Evolutionary conservation across 768 basidiomycete species (phyloP).

Genomic region (Leucosporidium scottii): DNA sequence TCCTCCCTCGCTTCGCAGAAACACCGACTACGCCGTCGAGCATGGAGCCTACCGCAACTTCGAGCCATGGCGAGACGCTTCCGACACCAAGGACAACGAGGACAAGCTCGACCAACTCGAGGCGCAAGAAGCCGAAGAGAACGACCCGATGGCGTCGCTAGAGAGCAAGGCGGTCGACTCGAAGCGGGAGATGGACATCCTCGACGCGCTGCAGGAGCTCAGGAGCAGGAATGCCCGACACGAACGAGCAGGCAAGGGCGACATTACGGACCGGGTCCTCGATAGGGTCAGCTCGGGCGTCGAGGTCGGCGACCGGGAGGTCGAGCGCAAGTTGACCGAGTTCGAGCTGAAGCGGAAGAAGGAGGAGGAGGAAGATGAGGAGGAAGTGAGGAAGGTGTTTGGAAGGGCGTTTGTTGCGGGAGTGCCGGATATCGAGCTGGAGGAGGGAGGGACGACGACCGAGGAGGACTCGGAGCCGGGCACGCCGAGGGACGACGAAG

Average conservation of each 20-base stretch:
- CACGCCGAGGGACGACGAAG: constrained; percentile 36
- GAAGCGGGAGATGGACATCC: constrained; percentile 95
- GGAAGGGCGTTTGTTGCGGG: constrained; percentile 53
- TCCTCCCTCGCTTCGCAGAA: constrained; percentile 42
- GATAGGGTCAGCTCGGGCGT: constrained; percentile 50
- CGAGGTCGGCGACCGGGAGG: constrained; percentile 52
- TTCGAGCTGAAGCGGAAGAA: constrained; percentile 51
- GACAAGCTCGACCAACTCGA: constrained; percentile 78
- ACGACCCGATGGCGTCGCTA: constrained; percentile 93
- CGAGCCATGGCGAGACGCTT: constrained; percentile 73
- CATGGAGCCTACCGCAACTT: constrained; percentile 97
- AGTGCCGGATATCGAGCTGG: constrained; percentile 32
- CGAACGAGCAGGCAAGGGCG: constrained; percentile 67
- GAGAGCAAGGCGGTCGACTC: constrained; percentile 89
- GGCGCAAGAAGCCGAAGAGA: constrained; percentile 83
- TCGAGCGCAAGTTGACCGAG: constrained; percentile 58
- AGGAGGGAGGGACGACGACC: constrained; percentile 32
- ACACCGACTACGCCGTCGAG: constrained; percentile 86
- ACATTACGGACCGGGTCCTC: constrained; percentile 53
- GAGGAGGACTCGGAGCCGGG: constrained; percentile 23
- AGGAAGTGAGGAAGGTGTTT: constrained; percentile 77
- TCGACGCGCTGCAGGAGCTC: constrained; percentile 91
- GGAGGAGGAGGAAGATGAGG: constrained; percentile 88
- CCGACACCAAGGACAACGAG: constrained; percentile 61
- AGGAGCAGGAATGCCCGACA: constrained; percentile 78